Base-by-base conservation (phyloP, 1,139 yeast genomes). In the Citeromyces siamensis region DNA sequence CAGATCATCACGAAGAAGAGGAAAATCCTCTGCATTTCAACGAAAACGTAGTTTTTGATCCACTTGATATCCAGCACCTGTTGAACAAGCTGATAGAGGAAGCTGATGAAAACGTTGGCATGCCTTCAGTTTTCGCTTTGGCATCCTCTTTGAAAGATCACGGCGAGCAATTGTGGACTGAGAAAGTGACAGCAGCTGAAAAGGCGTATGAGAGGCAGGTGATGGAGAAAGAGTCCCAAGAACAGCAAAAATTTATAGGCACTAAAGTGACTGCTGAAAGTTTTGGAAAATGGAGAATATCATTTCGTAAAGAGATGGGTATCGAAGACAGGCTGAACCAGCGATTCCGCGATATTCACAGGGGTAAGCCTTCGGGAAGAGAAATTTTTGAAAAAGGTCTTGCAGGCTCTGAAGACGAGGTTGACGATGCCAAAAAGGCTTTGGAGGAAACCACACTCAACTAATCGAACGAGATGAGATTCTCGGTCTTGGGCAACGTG, bases 361-460 rank as follows among this genome's bases (percentile, higher is more conserved):
- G 65, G 37, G 93, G 90, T 9, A 81, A 79, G 55, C 59, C 85
- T 50, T 78, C 94, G 0, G 98, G 98, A 14, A 69, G 74, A 47
- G 90, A 86, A 56, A 81, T 90, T 42, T 90, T 88, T 52, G 97
- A 86, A 51, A 71, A 70, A 52, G 97, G 97, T 36, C 68, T 86
- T 49, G 93, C 82, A 33, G 76, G 75, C 41, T 75, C 68, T 21
- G 75, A 61, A 6, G 83, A 73, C 35, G 62, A 53, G 14, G 72
- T 56, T 10, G 64, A 32, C 5, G 46, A 45, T 12, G 49, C 37
- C 26, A 51, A 44, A 21, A 19, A 23, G 28, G 28, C 14, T 12
- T 6, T 23, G 7, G 28, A 23, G n/a, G n/a, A n/a, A n/a, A n/a
- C n/a, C n/a, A n/a, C n/a, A n/a, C n/a, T n/a, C n/a, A n/a, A n/a